A percentile compares a stretch with the other conserved stretches of the same genome.
Evolutionary conservation across 2,329 filamentous ascomycete species (phyloP).

Genomic region (Botryotinia globosa): DNA sequence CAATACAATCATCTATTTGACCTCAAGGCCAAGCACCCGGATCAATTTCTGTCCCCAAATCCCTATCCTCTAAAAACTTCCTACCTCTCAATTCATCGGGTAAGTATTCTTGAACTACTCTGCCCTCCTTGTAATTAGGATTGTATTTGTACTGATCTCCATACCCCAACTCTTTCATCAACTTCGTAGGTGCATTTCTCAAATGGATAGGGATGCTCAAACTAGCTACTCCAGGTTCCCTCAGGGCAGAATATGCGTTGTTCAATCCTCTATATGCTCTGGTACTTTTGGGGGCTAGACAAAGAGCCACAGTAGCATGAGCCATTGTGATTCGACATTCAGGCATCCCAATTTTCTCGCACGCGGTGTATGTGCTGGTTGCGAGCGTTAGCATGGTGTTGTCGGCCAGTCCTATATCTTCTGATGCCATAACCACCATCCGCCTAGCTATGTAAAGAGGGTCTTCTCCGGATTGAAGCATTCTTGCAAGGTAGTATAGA

Average conservation of each 20-base stretch:
- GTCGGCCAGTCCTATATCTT: slow-evolving; percentile 90
- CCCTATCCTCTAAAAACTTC: slow-evolving; percentile 72
- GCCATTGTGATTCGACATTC: slow-evolving; percentile 91
- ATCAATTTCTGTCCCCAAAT: slow-evolving; percentile 78
- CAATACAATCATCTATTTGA: slow-evolving; percentile 10
- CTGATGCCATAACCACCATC: slow-evolving; percentile 90
- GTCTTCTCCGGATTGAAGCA: slow-evolving; percentile 94
- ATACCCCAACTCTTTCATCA: slow-evolving; percentile 93
- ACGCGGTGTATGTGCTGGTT: slow-evolving; percentile 80
- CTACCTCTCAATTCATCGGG: slow-evolving; percentile 70
- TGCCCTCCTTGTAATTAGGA: slow-evolving; percentile 80
- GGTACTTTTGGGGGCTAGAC: slow-evolving; percentile 80
- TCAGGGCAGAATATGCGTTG: slow-evolving; percentile 73
- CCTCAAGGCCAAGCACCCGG: slow-evolving; percentile 41
- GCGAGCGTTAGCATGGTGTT: slow-evolving; percentile 79
- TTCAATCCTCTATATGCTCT: slow-evolving; percentile 79
- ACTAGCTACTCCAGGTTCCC: slow-evolving; percentile 78
- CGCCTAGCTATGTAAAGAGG: slow-evolving; percentile 88
- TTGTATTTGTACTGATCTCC: slow-evolving; percentile 96
- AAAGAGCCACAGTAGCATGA: slow-evolving; percentile 79
- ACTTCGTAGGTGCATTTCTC: slow-evolving; percentile 82
- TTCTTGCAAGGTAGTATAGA: slow-evolving; percentile 90
- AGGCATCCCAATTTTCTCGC: slow-evolving; percentile 91
- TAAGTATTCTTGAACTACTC: slow-evolving; percentile 85
- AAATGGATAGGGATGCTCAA: slow-evolving; percentile 84